Percentiles rank a stretch among this genome's conserved stretches.
phyloP scores from a whole-genome alignment of 257 asterid genomes.

The Solanum virginianum region DNA sequence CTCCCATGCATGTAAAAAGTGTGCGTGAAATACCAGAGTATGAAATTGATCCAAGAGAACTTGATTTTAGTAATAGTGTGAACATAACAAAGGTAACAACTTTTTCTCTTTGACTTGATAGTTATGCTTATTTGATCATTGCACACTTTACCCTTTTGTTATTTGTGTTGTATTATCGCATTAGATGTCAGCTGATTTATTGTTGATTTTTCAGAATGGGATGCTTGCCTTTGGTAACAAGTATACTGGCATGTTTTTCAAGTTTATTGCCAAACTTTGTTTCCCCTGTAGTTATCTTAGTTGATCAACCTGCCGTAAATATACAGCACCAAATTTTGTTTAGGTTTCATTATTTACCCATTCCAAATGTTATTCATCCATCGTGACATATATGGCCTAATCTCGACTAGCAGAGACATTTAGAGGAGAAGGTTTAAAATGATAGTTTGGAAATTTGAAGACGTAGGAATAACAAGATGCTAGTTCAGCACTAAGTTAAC shows the following conservation, averaged over 20 bases:
- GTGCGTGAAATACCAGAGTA: slow-evolving; percentile 79
- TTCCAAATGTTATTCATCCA: not conserved
- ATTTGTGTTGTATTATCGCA: not conserved
- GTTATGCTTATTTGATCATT: not conserved
- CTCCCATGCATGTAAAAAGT: slow-evolving; percentile 79
- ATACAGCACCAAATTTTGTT: not conserved
- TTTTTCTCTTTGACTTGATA: not conserved
- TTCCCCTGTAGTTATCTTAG: not conserved
- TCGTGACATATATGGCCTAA: not conserved
- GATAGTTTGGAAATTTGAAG: not conserved
- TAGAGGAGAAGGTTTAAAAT: not conserved
- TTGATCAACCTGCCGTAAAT: not conserved
- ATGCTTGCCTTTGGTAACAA: not conserved
- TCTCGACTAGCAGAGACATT: not conserved
- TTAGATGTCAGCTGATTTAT: not conserved
- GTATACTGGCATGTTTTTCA: not conserved
- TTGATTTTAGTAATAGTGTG: slow-evolving; percentile 71
- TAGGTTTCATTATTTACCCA: not conserved
- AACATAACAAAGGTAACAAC: slow-evolving; percentile 60
- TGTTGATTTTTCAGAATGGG: not conserved
- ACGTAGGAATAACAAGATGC: not conserved
- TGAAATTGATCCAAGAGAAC: slow-evolving; percentile 67
- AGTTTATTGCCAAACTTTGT: not conserved
- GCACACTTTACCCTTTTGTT: not conserved
- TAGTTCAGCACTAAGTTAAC: not conserved